A percentile compares a stretch with the other conserved stretches of the same genome.
These are phyloP conservation scores for Coemansia sp. DNA, from an alignment of 192 early-diverging fungal species.

Conservation along the genomic window DNA sequence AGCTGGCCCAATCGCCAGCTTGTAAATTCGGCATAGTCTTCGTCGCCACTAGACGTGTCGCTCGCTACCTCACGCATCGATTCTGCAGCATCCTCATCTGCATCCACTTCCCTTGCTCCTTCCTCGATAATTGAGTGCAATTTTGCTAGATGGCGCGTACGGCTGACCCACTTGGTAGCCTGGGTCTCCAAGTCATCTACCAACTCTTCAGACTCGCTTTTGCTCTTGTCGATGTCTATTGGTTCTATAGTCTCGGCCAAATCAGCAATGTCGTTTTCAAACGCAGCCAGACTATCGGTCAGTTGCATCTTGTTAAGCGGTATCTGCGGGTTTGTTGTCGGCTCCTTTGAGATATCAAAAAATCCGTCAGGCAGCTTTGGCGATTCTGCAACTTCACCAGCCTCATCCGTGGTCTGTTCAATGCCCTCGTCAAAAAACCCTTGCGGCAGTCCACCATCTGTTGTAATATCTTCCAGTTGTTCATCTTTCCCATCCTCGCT, in stretches of 20 bases:
- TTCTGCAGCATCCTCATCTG: constrained; percentile 1
- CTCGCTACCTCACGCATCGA: not conserved
- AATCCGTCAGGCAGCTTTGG: no score
- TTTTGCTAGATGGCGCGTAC: constrained; percentile 12
- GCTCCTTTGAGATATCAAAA: not conserved
- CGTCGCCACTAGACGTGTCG: constrained; percentile 5
- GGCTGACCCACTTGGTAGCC: constrained; percentile 12
- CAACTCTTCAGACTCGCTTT: not conserved
- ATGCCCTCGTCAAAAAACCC: constrained; percentile 20
- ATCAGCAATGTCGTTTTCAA: constrained; percentile 28
- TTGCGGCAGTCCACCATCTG: constrained; percentile 10
- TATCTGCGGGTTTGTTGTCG: not conserved
- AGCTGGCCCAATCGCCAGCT: constrained; percentile 20
- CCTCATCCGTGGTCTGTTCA: not conserved
- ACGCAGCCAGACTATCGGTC: constrained; percentile 15
- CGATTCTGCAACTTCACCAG: no score
- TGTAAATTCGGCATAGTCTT: constrained; percentile 15
- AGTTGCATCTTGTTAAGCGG: constrained; percentile 1
- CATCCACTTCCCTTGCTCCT: constrained; percentile 17
- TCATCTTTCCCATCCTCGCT: not conserved
- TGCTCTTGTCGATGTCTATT: not conserved
- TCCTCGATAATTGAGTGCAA: constrained; percentile 26
- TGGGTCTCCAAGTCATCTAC: constrained; percentile 2
- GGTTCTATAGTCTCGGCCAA: not conserved
- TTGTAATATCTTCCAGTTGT: not conserved